Evolutionary conservation across 768 basidiomycete genomes (phyloP).

Genomic region (Rhodotorula sphaerocarpa): DNA sequence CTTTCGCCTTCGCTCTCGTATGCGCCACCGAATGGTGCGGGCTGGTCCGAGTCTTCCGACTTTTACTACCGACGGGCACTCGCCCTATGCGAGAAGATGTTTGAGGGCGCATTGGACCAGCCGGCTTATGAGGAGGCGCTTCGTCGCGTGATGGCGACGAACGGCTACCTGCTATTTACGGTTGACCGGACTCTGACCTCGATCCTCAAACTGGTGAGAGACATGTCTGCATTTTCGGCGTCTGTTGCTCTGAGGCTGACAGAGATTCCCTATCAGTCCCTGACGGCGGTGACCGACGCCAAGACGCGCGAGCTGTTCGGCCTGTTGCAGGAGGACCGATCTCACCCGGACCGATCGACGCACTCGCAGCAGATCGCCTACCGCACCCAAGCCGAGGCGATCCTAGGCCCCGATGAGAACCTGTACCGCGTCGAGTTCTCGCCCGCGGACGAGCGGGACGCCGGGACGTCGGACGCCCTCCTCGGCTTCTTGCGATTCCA

Average conservation of each 20-base stretch:
- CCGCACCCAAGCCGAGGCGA: constrained; percentile 45
- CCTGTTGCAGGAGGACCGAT: constrained; percentile 35
- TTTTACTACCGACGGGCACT: constrained; percentile 82
- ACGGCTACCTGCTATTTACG: constrained; percentile 88
- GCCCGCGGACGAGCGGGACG: constrained; percentile 1
- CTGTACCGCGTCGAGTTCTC: constrained; percentile 48
- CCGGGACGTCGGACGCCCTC: not conserved
- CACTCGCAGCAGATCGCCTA: constrained; percentile 46
- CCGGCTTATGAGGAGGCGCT: constrained; percentile 89
- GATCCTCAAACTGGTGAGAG: constrained; percentile 80
- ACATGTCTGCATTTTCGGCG: too few relatives aligned
- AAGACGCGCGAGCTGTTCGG: constrained; percentile 66
- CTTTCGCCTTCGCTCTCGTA: constrained; percentile 57
- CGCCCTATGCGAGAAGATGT: constrained; percentile 83
- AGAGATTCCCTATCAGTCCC: constrained; percentile 56
- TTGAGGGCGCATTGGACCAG: constrained; percentile 86
- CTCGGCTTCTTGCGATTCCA: constrained; percentile 40
- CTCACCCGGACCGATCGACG: constrained; percentile 36
- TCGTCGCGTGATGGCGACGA: constrained; percentile 83
- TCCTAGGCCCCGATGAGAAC: constrained; percentile 46
- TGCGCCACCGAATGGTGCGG: constrained; percentile 18
- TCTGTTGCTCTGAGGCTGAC: too few relatives aligned
- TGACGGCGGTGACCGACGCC: constrained; percentile 71
- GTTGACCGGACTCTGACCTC: constrained; percentile 83
- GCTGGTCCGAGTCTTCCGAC: constrained; percentile 45